Base-by-base conservation (phyloP, 306 rosid genomes). In the Purshia tridentata region DNA sequence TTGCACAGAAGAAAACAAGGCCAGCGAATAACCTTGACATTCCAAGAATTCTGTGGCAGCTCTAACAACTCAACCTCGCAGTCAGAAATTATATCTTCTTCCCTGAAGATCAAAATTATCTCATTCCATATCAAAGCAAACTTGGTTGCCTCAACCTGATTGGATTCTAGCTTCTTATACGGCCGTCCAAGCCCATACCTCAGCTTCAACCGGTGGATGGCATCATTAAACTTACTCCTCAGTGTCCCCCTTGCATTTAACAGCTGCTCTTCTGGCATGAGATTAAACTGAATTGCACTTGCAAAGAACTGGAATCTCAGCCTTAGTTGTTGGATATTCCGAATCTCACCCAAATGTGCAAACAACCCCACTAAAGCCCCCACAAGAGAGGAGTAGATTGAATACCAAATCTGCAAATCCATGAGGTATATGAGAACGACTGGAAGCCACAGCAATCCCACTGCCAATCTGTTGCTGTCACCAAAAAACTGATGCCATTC, bases 91-190 rank as follows among this genome's bases (percentile, higher is more conserved):
- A 94, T 88, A 81, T 94, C 98, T 84, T 94, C 98, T 86, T 94
- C 98, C 86, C 98, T 86, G 81, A 94, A 94, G 72, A 84, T 88
- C 64, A 79, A 69, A 69, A 91, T 88, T 57, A 94, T 91, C 88
- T 94, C 98, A 59, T 94, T 94, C 98, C 98, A 94, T 81, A 94
- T 85, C 81, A 91, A 77, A 73, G 98, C 94, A 88, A 94, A 94
- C 85, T 80, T 91, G 81, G 83, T 86, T 59, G 98, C 98, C 86
- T 88, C 94, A 46, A 91, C 84, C 84, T 91, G 95, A 72, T 86
- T 91, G 55, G 97, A 89, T 82, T 91, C 97, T 10, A 91, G 95
- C 87, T 91, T 94, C 85, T 70, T 89, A 65, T 84, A 94, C 10
- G 97, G 93, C 55, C 77, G 90, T n/a, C 98, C 98, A 78, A 94